These are phyloP conservation scores for Cryphonectria carpinicola DNA, from an alignment of 2,329 filamentous ascomycete genomes.

Conservation along the genomic window DNA sequence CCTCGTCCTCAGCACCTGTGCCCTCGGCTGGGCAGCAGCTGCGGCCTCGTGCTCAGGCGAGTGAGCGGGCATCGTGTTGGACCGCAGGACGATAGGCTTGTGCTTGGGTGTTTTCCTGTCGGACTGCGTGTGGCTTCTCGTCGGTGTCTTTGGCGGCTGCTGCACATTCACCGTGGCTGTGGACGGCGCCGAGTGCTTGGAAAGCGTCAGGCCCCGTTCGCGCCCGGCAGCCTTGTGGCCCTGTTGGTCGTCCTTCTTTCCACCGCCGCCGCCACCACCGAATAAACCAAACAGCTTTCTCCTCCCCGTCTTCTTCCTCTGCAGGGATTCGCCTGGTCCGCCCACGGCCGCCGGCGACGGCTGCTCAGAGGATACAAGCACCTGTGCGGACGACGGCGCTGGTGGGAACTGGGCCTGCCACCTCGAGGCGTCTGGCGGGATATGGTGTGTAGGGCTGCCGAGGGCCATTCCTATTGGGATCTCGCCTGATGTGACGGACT, in stretches of 20 bases:
- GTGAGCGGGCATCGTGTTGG: slow-evolving; percentile 44
- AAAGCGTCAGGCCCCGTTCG: neutral
- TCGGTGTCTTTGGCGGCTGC: slow-evolving; percentile 29
- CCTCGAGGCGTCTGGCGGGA: slow-evolving; percentile 37
- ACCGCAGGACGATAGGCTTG: slow-evolving; percentile 49
- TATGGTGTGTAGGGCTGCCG: slow-evolving; percentile 64
- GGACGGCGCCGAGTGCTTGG: slow-evolving; percentile 8
- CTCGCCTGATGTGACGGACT: slow-evolving; percentile 48
- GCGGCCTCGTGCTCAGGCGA: neutral
- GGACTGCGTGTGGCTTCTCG: slow-evolving; percentile 43
- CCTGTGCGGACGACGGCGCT: slow-evolving; percentile 29
- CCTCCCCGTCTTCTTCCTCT: slow-evolving; percentile 56
- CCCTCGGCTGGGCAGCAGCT: slow-evolving; percentile 16
- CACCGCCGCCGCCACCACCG: slow-evolving; percentile 34
- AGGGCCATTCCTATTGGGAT: slow-evolving; percentile 73
- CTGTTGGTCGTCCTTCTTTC: slow-evolving; percentile 43
- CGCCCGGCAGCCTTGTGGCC: slow-evolving; percentile 13
- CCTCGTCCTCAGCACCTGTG: slow-evolving; percentile 30
- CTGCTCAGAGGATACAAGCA: slow-evolving; percentile 22
- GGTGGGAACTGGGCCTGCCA: slow-evolving; percentile 35
- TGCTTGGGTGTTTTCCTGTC: slow-evolving; percentile 42
- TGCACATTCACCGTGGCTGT: slow-evolving; percentile 20
- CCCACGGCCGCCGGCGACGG: slow-evolving; percentile 18
- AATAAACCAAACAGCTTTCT: slow-evolving; percentile 64
- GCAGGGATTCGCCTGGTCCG: slow-evolving; percentile 30